Conservation (phyloP, 2,329 filamentous ascomycete species). For the Thielaviopsis cerberus region DNA sequence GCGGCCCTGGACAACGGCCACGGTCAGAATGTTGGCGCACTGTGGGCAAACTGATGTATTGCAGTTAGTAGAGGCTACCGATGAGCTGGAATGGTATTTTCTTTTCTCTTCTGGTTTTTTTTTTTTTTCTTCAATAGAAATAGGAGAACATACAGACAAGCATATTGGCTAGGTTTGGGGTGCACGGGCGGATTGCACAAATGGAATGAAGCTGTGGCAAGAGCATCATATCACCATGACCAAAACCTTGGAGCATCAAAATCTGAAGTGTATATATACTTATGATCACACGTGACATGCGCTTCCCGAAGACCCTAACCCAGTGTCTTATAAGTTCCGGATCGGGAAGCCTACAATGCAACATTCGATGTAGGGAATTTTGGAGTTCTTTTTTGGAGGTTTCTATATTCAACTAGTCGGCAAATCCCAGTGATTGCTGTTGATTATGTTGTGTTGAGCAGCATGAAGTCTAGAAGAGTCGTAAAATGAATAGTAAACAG, state of each 20-base stretch:
- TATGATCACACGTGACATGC: not conserved
- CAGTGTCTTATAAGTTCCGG: not conserved
- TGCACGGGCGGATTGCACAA: not conserved
- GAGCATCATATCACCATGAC: not conserved
- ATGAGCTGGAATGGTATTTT: too few species aligned
- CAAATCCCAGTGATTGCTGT: not conserved
- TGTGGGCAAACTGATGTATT: conserved; percentile 54
- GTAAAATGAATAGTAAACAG: not conserved
- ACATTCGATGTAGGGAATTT: not conserved
- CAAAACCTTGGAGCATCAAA: not conserved
- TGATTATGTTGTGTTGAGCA: not conserved
- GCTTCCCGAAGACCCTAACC: not conserved
- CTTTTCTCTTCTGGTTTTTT: too few species aligned
- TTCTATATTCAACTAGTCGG: not conserved
- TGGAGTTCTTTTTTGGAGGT: not conserved
- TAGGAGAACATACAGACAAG: conserved; percentile 38
- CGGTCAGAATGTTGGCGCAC: conserved; percentile 69
- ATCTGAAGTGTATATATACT: not conserved
- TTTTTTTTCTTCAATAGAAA: too few species aligned
- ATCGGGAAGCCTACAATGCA: not conserved
- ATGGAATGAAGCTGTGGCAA: not conserved
- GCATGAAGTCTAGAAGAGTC: not conserved
- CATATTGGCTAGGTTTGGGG: conserved; percentile 24
- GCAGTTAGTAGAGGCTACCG: conserved; percentile 14
- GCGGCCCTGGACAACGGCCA: conserved; percentile 38